A percentile compares a stretch with the other conserved stretches of the same genome.
Evolutionary conservation across 805 yeast species (phyloP).

Genomic region (Starmerella potacharoeniae): DNA sequence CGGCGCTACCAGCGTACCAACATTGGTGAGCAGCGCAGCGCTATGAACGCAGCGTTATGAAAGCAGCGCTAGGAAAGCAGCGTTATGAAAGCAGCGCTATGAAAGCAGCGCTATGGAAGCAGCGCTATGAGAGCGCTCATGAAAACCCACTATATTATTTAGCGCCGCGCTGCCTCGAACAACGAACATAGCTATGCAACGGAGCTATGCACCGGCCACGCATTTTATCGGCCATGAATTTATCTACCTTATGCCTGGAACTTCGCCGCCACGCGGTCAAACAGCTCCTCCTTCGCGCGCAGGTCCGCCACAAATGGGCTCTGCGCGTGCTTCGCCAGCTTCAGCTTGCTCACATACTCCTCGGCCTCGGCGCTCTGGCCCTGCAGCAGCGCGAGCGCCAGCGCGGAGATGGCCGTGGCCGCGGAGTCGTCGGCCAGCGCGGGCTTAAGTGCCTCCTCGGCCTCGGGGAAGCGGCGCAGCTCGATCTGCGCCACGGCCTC

Average conservation of each 20-base stretch:
- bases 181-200: no score
- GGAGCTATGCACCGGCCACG: no score
- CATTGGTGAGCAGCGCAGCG: no score
- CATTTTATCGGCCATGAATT: no score
- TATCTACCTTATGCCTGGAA: conserved; percentile 10
- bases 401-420: conserved; percentile 46
- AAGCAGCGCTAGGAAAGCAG: no score
- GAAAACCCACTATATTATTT: no score
- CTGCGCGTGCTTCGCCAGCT: conserved; percentile 41
- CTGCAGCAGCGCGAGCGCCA: conserved; percentile 48
- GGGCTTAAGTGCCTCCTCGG: conserved; percentile 43
- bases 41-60: no score
- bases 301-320: conserved; percentile 43
- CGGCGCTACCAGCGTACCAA: no score
- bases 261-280: conserved; percentile 47
- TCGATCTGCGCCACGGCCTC: conserved; percentile 68
- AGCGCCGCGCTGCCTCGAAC: no score
- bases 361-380: conserved; percentile 29
- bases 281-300: conserved; percentile 48
- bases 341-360: conserved; percentile 9
- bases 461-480: conserved; percentile 72
- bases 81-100: no score
- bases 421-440: conserved; percentile 32
- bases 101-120: no score
- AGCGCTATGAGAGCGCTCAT: no score